Percentiles rank a stretch among this genome's conserved stretches.
These are phyloP conservation scores for Diplodia corticola DNA, from an alignment of 2,329 filamentous ascomycete genomes.

Conservation along the genomic window DNA sequence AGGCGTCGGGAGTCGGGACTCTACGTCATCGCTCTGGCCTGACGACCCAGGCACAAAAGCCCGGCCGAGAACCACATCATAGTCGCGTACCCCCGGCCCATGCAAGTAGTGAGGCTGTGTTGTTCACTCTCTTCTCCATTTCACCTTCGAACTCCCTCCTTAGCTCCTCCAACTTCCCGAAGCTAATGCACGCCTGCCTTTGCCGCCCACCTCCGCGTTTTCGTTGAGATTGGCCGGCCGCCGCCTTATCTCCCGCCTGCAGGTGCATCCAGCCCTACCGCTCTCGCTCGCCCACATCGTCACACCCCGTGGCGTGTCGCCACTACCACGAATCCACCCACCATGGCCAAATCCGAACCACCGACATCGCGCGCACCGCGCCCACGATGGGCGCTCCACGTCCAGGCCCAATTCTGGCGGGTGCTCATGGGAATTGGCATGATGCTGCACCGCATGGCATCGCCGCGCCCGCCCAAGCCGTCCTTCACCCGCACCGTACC, in stretches of 20 bases:
- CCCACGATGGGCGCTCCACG: conserved; percentile 60
- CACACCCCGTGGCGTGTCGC: neutral
- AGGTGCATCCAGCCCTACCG: neutral
- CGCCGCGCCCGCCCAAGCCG: conserved; percentile 61
- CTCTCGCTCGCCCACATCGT: neutral
- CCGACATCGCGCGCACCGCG: conserved; percentile 28
- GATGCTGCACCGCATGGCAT: conserved; percentile 63
- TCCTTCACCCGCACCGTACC: conserved; percentile 60
- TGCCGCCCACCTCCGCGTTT: neutral
- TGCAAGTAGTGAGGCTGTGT: conserved; percentile 18
- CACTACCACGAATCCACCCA: neutral
- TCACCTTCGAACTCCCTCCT: neutral
- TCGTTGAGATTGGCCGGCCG: neutral
- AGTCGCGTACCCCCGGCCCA: neutral
- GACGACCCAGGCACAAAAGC: neutral
- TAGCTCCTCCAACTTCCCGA: neutral
- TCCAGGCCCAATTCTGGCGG: conserved; percentile 67
- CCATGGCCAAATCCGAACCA: conserved; percentile 13
- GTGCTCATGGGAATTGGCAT: conserved; percentile 69
- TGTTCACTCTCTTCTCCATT: conserved; percentile 2
- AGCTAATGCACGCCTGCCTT: neutral
- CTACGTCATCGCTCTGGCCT: conserved; percentile 13
- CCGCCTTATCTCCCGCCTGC: neutral
- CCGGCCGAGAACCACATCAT: conserved; percentile 13
- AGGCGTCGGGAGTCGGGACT: neutral